Evolutionary conservation across 1,139 yeast species (phyloP), one percentile per base, ranked within the genome.

Genomic region (Pichia sp.): DNA sequence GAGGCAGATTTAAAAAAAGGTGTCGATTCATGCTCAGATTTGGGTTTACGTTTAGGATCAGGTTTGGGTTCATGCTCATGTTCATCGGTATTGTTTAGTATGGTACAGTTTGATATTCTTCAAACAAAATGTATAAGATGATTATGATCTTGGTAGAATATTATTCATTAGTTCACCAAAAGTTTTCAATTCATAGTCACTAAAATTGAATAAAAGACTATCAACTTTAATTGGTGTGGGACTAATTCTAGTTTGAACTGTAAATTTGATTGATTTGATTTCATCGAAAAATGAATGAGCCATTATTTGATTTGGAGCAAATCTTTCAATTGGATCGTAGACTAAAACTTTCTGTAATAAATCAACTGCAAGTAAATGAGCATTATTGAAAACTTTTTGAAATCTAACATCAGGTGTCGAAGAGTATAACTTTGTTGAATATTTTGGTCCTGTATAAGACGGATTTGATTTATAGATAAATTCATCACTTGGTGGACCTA

Each of bases 391-490:
- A 36, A 81, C 77, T 56, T 79, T 83, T 54, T 72, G 72, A 56
- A 82, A 83, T 56, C 89, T 68, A 22, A 80, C 59, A 53, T 74
- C 52, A 15, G 79, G 64, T 20, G 75, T 63, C 41, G 88, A 79
- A 41, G 75, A 68, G 58, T 80, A 82, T 38, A 80, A 60, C 51
- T 82, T 83, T 47, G 78, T 78, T 28, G 82, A 73, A 58, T 73
- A 82, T 68, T 79, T 70, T 43, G 84, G 83, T 5, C 93, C 93
- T 52, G 78, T 72, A 59, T 81, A 83, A 47, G 74, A 73, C 19
- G 89, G 84, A 55, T 82, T 82, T 39, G 82, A 77, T 53, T 79
- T 79, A 62, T 76, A 80, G 51, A 83, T 76, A 56, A 82, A 83
- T 40, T 79, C 72, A 53, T 80, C 81, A 44, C 65, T 70, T 17